These are phyloP conservation scores for Lithospermum erythrorhizon DNA, from an alignment of 257 asterid genomes.

Conservation along the genomic window DNA sequence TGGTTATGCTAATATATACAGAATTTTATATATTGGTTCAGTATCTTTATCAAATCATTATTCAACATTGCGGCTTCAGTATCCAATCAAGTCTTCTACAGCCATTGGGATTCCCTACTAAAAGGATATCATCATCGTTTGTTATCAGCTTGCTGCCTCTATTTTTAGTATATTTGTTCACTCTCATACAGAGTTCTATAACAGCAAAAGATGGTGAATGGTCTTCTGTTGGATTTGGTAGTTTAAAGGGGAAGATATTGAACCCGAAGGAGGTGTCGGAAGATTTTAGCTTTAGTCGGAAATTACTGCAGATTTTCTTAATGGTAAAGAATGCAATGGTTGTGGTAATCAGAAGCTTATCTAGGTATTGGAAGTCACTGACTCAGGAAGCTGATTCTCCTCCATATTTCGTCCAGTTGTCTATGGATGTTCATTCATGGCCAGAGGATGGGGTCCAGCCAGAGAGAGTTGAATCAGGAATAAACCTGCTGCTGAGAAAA, in stretches of 20 bases:
- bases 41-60: slow-evolving; percentile 80
- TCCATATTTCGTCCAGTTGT: slow-evolving; percentile 92
- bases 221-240: slow-evolving; percentile 57
- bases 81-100: slow-evolving; percentile 56
- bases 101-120: slow-evolving; percentile 75
- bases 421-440: slow-evolving; percentile 82
- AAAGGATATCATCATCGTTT: slow-evolving; percentile 67
- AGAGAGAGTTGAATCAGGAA: slow-evolving; percentile 92
- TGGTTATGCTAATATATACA: slow-evolving; percentile 77
- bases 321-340: slow-evolving; percentile 28
- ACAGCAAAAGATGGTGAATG: slow-evolving; percentile 97
- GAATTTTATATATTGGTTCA: slow-evolving; percentile 74
- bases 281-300: slow-evolving; percentile 54
- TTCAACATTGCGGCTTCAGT: slow-evolving; percentile 91
- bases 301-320: slow-evolving; percentile 33
- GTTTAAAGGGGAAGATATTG: slow-evolving; percentile 32
- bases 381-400: slow-evolving; percentile 99
- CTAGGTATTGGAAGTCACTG: slow-evolving; percentile 91
- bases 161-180: slow-evolving; percentile 78
- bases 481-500: slow-evolving; percentile 60
- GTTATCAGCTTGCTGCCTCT: slow-evolving; percentile 81
- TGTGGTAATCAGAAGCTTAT: slow-evolving; percentile 44
- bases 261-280: slow-evolving; percentile 25
- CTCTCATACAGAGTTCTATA: slow-evolving; percentile 91
- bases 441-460: slow-evolving; percentile 99